Evolutionary conservation across 2,329 filamentous ascomycete genomes (phyloP), one percentile per base, ranked within the genome.

Genomic region (Penicillium fuscoglaucum): DNA sequence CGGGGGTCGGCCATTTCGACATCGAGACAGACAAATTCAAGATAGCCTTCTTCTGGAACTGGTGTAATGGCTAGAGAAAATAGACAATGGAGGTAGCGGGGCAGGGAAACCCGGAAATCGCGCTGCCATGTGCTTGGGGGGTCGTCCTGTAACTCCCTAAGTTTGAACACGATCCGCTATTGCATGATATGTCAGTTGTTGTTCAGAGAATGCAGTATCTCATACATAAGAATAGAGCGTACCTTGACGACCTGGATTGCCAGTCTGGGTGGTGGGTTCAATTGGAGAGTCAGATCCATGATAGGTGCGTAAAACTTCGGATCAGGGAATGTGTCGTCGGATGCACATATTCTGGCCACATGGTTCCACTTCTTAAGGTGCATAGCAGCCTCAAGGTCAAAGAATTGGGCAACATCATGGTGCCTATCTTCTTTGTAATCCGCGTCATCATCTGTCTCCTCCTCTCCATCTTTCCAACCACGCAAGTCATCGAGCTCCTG

Each of bases 1-100:
- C 55, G n/a, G 35, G 66, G 54, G 24, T 69, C 26, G 7, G 35
- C n/a, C 54, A 57, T 57, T 12, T 47, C 17, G 3, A 53, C 3
- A 15, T 46, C 29, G 4, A 39, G 24, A 13, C 1, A 3, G 3
- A 13, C 24, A 31, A 10, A 3, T n/a, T 10, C 21, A 52, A 7
- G 7, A n/a, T 1, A 1, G 31, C 7, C 15, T 19, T 7, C 5
- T 3, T 15, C 2, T 26, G 5, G 24, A 6, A 4, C 17, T 5
- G 29, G 26, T n/a, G 9, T 13, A 7, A 44, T 45, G 13, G 47
- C 48, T n/a, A 45, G 26, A 3, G 6, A 10, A 31, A 57, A 57
- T 17, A 57, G 31, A 31, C 47, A 52, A n/a, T 52, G 47, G 13
- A 57, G 31, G 39, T 57, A 57, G 15, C 40, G 54, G 3, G 54